Evolutionary conservation across 495 filamentous ascomycete species (phyloP), one percentile per base, ranked within the genome.

Genomic region (Daldinia decipiens): DNA sequence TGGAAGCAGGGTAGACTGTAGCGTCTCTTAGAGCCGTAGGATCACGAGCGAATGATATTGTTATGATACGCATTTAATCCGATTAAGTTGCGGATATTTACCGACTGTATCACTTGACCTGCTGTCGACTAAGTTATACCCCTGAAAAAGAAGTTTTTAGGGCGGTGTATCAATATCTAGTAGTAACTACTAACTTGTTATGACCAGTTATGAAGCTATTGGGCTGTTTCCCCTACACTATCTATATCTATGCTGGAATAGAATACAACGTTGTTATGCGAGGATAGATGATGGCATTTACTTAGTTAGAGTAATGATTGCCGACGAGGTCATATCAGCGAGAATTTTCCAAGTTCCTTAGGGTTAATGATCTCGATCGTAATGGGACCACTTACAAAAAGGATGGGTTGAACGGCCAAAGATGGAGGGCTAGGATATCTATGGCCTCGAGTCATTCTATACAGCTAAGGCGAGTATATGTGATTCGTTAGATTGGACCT

Each of bases 1-100:
- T 59, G 17, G 36, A 40, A 61, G 5, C 26, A 8, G 31, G 7
- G 9, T 43, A 21, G 21, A 24, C 21, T 40, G 40, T 21, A 45
- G 6, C 15, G 29, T 29, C 19, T 34, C 47, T 12, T 9, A 5
- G 17, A 56, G 29, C 29, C 40, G 61, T 52, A 59, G 55, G 50
- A 50, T 53, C n/a, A 62, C 47, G 57, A 21, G 39, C 32, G 45
- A 43, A 67, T 39, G 32, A 55, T 59, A 60, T 27, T 54, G 53
- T 31, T 43, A 59, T 21, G 53, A 60, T 36, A 55, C 15, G 51
- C 39, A 64, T 50, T 40, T 17, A 62, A 53, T 13, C 40, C 43
- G 61, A 73, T 73, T 65, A 51, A 66, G 70, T 66, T 73, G 34
- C 65, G 65, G 65, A 52, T 65, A 27, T 38, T 66, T 15, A 47